Evolutionary conservation across 352 stramenopile species (phyloP).

Genomic region (Globisporangium acanthophoron): DNA sequence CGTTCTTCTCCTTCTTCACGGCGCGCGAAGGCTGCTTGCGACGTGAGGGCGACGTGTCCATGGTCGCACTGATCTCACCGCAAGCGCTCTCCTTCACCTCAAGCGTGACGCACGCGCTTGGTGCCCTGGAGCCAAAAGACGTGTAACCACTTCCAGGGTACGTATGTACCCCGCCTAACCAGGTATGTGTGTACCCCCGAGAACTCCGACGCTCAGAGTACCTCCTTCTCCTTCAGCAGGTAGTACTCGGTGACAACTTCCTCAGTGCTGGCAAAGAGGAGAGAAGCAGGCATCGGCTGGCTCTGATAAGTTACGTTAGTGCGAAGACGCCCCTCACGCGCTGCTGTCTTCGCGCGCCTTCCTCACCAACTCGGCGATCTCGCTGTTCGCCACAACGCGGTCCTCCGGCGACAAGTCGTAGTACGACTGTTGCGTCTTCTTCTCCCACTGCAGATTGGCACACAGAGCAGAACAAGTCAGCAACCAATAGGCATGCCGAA

Average conservation of each 20-base stretch:
- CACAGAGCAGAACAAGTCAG: not conserved
- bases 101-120: not conserved
- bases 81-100: not conserved
- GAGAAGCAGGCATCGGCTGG: not conserved
- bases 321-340: not conserved
- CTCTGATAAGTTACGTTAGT: not conserved
- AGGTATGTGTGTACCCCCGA: too few relatives aligned
- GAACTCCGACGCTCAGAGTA: too few relatives aligned
- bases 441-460: conserved; percentile 52
- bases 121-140: too few relatives aligned
- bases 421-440: conserved; percentile 56
- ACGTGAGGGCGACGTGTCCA: not conserved
- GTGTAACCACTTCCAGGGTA: too few relatives aligned
- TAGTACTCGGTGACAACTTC: too few relatives aligned
- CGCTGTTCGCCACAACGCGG: conserved; percentile 50
- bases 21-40: not conserved
- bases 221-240: too few relatives aligned
- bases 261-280: too few relatives aligned
- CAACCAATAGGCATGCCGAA: not conserved
- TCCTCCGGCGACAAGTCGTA: conserved; percentile 62
- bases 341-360: conserved; percentile 13
- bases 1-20: not conserved
- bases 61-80: not conserved
- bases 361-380: conserved; percentile 56
- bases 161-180: too few relatives aligned